Percentiles rank a stretch among this genome's conserved stretches.
phyloP scores from a whole-genome alignment of 2,329 filamentous ascomycete species.

The Fusarium goolgardi region DNA sequence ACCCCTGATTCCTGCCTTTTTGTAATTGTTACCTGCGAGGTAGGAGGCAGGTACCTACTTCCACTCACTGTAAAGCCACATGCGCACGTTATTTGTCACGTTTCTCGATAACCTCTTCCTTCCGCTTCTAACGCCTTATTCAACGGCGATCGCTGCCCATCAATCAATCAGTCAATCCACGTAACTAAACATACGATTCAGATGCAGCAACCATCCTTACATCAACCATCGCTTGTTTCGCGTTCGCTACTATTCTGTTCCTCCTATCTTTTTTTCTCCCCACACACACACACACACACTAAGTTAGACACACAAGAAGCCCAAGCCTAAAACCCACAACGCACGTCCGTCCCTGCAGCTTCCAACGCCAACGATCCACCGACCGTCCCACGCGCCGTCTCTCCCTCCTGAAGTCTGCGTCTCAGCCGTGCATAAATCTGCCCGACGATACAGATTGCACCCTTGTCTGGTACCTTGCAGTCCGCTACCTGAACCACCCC shows the following conservation, averaged over 20 bases:
- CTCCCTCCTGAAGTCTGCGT: constrained; percentile 49
- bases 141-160: constrained; percentile 23
- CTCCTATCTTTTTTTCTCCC: constrained; percentile 16
- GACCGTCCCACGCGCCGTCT: constrained; percentile 48
- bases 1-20: constrained; percentile 39
- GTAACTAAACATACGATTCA: background rate
- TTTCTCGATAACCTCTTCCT: constrained; percentile 19
- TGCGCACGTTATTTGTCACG: background rate
- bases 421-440: constrained; percentile 49
- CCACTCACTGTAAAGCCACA: background rate
- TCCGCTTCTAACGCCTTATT: constrained; percentile 15
- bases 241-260: constrained; percentile 20
- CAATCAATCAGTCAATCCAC: background rate
- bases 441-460: constrained; percentile 33
- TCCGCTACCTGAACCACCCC: constrained; percentile 27
- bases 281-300: constrained; percentile 32
- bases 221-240: constrained; percentile 35
- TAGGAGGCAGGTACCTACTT: background rate
- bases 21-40: background rate
- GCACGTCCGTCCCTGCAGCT: constrained; percentile 43
- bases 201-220: constrained; percentile 12
- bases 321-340: constrained; percentile 26
- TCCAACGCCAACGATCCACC: constrained; percentile 44
- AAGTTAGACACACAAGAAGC: constrained; percentile 13
- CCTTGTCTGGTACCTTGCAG: constrained; percentile 39